A percentile compares a stretch with the other conserved stretches of the same genome.
Evolutionary conservation across 495 filamentous ascomycete genomes (phyloP).

Genomic region (Lophium mytilinum): DNA sequence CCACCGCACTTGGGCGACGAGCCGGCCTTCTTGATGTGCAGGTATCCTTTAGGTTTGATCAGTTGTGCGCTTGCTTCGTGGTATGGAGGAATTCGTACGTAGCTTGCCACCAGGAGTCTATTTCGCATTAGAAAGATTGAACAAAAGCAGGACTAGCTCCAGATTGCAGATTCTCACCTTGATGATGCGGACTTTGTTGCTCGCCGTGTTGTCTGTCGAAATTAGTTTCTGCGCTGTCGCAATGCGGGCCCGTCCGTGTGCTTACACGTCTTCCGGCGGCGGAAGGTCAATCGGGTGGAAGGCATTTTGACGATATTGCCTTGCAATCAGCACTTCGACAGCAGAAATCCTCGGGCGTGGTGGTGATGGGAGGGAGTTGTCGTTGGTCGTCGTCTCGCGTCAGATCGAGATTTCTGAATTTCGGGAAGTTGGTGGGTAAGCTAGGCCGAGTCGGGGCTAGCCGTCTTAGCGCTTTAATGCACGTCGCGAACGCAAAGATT

Average conservation of each 20-base stretch:
- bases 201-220: slow-evolving; percentile 67
- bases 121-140: not conserved
- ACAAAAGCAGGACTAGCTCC: not conserved
- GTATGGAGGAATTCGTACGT: slow-evolving; percentile 32
- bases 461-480: not conserved
- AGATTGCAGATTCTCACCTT: slow-evolving; percentile 26
- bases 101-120: slow-evolving; percentile 90
- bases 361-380: slow-evolving; percentile 2
- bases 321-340: slow-evolving; percentile 2
- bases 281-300: slow-evolving; percentile 22
- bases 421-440: not conserved
- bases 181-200: slow-evolving; percentile 90
- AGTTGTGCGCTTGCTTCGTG: too few species aligned
- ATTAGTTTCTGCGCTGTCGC: slow-evolving; percentile 27
- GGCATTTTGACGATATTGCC: slow-evolving; percentile 20
- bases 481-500: not conserved
- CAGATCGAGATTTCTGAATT: not conserved
- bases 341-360: not conserved
- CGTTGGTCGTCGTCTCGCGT: not conserved
- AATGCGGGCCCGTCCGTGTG: not conserved
- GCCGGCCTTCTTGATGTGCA: slow-evolving; percentile 98
- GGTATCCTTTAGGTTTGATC: slow-evolving; percentile 40
- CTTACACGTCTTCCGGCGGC: not conserved
- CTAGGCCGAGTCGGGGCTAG: not conserved
- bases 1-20: slow-evolving; percentile 97